phyloP scores from a whole-genome alignment of 2,329 filamentous ascomycete species.

The Calonectria pauciramosa region DNA sequence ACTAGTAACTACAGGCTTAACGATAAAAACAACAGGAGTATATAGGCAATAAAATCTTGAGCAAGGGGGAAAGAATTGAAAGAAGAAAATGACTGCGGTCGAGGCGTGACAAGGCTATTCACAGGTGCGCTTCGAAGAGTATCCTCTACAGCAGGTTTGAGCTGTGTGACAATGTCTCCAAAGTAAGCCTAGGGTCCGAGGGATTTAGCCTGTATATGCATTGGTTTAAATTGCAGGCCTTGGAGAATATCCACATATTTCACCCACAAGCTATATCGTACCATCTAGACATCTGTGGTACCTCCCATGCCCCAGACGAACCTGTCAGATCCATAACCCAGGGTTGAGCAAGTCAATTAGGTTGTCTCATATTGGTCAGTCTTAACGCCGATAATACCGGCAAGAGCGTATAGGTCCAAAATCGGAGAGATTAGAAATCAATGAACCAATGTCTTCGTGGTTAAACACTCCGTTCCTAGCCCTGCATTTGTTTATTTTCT shows the following conservation, averaged over 20 bases:
- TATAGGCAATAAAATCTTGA: not conserved
- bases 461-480: not conserved
- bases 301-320: not conserved
- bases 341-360: not conserved
- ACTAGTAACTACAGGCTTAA: not conserved
- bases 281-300: not conserved
- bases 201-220: not conserved
- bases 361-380: not conserved
- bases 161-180: not conserved
- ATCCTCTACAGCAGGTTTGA: not conserved
- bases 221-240: not conserved
- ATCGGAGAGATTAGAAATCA: not conserved
- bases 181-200: not conserved
- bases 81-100: not conserved
- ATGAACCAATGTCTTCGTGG: not conserved
- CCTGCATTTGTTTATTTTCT: not conserved
- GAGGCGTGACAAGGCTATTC: not conserved
- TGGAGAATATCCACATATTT: not conserved
- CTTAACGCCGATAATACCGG: not conserved
- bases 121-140: not conserved
- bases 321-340: not conserved
- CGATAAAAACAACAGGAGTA: not conserved
- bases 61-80: not conserved
- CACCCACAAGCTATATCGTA: not conserved
- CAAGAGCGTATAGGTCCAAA: not conserved